Percentiles rank a stretch among this genome's conserved stretches.
Evolutionary conservation across 1,139 yeast genomes (phyloP).

Genomic region (Pichia sp.): DNA sequence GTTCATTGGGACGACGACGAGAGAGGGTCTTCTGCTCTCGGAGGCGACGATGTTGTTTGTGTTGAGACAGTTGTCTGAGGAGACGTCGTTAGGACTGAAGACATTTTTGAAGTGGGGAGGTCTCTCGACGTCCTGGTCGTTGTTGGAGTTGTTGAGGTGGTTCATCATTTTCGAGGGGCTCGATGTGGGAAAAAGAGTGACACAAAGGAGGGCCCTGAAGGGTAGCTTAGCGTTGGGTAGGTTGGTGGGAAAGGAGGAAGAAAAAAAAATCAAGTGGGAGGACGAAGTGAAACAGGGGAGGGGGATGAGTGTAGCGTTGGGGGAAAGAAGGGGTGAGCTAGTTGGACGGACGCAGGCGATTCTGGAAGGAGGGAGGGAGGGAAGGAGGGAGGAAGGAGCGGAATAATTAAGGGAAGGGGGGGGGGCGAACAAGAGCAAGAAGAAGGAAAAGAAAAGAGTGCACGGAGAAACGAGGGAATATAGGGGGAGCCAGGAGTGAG

Average conservation of each 20-base stretch:
- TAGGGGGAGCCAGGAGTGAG: no score
- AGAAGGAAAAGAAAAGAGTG: neutral
- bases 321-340: no score
- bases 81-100: conserved; percentile 15
- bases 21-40: conserved; percentile 30
- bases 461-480: no score
- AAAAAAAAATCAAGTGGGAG: neutral
- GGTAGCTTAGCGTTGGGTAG: neutral
- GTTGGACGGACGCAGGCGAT: neutral
- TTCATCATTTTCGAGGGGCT: conserved; percentile 10
- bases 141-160: conserved; percentile 32
- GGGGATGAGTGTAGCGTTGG: neutral
- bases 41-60: conserved; percentile 23
- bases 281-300: neutral
- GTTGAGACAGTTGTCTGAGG: conserved; percentile 8
- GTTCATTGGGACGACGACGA: conserved; percentile 19
- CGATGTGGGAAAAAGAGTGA: neutral
- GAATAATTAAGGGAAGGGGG: neutral
- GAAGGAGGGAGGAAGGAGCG: neutral
- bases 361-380: neutral
- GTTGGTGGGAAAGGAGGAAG: neutral
- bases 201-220: neutral
- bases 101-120: conserved; percentile 30
- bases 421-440: neutral
- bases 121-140: conserved; percentile 28